These are phyloP conservation scores for Monascus purpureus DNA, from an alignment of 495 filamentous ascomycete genomes.

Conservation along the genomic window DNA sequence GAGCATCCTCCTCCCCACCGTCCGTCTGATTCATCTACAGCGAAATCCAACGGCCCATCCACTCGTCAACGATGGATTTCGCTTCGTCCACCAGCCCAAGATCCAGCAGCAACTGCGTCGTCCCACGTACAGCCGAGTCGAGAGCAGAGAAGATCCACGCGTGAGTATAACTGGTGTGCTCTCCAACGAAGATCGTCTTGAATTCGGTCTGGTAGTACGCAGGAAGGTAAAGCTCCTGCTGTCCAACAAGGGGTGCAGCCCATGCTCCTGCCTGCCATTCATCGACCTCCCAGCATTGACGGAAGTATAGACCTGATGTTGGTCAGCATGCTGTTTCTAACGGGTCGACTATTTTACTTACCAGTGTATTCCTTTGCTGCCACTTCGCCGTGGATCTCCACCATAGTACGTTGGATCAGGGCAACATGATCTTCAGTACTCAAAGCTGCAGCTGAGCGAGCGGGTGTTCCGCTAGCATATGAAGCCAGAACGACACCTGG, in stretches of 20 bases:
- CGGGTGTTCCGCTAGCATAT: constrained; percentile 35
- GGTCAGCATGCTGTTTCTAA: no score
- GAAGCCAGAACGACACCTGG: constrained; percentile 46
- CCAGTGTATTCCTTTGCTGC: constrained; percentile 42
- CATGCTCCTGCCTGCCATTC: constrained; percentile 34
- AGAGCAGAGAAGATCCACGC: constrained; percentile 53
- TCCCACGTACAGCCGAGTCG: constrained; percentile 46
- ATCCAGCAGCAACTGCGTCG: constrained; percentile 48
- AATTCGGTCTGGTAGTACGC: constrained; percentile 52
- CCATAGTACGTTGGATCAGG: constrained; percentile 39
- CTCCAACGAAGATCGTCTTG: constrained; percentile 50
- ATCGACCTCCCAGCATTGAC: constrained; percentile 44
- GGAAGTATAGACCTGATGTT: no score
- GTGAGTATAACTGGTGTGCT: constrained; percentile 55
- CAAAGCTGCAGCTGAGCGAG: constrained; percentile 28
- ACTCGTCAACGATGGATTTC: constrained; percentile 42
- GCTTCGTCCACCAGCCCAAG: constrained; percentile 55
- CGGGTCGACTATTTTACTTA: no score
- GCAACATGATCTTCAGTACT: constrained; percentile 39
- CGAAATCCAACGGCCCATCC: constrained; percentile 52
- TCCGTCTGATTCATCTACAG: no score
- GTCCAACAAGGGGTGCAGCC: constrained; percentile 38
- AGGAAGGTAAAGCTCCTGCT: constrained; percentile 51
- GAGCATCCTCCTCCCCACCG: no score
- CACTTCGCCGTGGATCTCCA: constrained; percentile 42